Evolutionary conservation across 768 basidiomycete genomes (phyloP).

Genomic region (Tremella yokohamensis): DNA sequence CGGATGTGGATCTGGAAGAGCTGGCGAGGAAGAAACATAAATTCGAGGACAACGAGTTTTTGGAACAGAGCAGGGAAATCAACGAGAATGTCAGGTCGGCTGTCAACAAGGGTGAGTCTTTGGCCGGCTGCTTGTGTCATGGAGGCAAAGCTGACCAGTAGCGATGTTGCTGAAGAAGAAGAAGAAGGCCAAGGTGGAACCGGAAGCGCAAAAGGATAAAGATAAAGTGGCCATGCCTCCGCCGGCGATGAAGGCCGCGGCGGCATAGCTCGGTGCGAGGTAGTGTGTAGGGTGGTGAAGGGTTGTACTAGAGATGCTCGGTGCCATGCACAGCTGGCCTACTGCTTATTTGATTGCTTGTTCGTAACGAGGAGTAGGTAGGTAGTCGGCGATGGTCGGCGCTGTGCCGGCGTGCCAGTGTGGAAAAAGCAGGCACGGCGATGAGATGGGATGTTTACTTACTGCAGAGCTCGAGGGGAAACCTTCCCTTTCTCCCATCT

Average conservation of each 20-base stretch:
- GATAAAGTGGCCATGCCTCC: constrained; percentile 42
- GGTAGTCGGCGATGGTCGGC: too few species aligned
- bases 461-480: too few species aligned
- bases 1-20: constrained; percentile 46
- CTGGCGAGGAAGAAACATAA: constrained; percentile 66
- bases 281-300: too few species aligned
- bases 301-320: too few species aligned
- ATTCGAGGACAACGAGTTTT: constrained; percentile 84
- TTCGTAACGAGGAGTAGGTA: too few species aligned
- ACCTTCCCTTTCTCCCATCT: too few species aligned
- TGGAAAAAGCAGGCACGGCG: too few species aligned
- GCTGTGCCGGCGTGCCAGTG: too few species aligned
- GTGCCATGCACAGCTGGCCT: too few species aligned
- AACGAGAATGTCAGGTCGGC: constrained; percentile 88
- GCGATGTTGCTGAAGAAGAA: constrained; percentile 42
- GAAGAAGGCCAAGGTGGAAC: constrained; percentile 38
- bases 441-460: too few species aligned
- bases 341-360: too few species aligned
- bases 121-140: neutral
- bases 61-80: constrained; percentile 86
- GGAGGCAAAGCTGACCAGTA: constrained; percentile 6
- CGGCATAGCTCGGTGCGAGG: too few species aligned
- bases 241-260: constrained; percentile 13
- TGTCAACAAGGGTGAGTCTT: constrained; percentile 68
- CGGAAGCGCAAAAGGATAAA: constrained; percentile 25